A percentile compares a stretch with the other conserved stretches of the same genome.
Conservation (phyloP, 805 yeast species). For the Cyberlindnera maritima region DNA sequence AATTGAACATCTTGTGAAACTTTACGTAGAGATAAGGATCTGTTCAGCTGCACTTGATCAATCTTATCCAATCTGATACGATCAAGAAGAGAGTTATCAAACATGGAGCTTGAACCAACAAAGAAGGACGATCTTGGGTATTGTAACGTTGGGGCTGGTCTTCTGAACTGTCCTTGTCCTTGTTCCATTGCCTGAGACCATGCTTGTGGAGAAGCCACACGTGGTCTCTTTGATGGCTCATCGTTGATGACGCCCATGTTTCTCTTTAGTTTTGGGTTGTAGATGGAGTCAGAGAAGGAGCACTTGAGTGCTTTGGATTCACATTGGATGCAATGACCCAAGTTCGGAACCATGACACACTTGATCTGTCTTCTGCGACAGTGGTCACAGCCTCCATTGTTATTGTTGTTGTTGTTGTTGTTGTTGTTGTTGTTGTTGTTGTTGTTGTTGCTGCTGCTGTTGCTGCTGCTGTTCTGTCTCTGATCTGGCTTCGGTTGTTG, state of each 20-base stretch:
- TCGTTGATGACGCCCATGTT: constrained; percentile 25
- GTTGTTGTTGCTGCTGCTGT: background rate
- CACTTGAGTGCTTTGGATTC: constrained; percentile 72
- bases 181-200: constrained; percentile 3
- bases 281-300: constrained; percentile 62
- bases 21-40: constrained; percentile 66
- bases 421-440: background rate
- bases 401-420: background rate
- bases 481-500: background rate
- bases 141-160: constrained; percentile 50
- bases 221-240: constrained; percentile 12
- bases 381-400: constrained; percentile 44
- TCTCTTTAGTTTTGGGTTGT: constrained; percentile 37
- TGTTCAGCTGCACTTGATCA: constrained; percentile 76
- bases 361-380: constrained; percentile 78
- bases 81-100: constrained; percentile 69
- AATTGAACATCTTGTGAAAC: constrained; percentile 79
- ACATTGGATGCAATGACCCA: constrained; percentile 70
- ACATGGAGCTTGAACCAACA: constrained; percentile 85
- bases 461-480: background rate
- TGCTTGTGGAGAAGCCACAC: constrained; percentile 7
- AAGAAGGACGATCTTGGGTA: constrained; percentile 88
- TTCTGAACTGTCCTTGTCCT: constrained; percentile 16
- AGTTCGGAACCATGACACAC: constrained; percentile 67
- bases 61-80: constrained; percentile 62